Evolutionary conservation across 2,329 filamentous ascomycete genomes (phyloP).

Genomic region (Neurospora crassa): DNA sequence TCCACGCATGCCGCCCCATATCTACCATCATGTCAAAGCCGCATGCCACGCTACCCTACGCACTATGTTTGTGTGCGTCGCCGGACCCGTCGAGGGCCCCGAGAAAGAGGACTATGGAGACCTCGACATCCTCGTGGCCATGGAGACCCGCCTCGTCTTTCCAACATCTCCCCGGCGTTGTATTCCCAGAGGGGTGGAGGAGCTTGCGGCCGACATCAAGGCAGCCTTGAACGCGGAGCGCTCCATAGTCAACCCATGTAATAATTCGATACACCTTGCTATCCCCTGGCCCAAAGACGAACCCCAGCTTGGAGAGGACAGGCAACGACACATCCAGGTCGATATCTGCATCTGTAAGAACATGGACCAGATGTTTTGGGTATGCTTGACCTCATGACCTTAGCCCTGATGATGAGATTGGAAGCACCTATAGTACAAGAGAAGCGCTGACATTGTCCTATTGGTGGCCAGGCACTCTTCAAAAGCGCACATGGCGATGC

Average conservation of each 20-base stretch:
- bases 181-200: slow-evolving; percentile 1
- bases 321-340: slow-evolving; percentile 49
- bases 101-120: slow-evolving; percentile 62
- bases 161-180: slow-evolving; percentile 1
- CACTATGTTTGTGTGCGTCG: slow-evolving; percentile 43
- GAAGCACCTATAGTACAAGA: not conserved
- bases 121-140: slow-evolving; percentile 56
- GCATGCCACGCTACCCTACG: slow-evolving; percentile 37
- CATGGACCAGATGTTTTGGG: slow-evolving; percentile 44
- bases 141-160: slow-evolving; percentile 13
- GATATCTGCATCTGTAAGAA: slow-evolving; percentile 51
- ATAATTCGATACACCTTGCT: slow-evolving; percentile 36
- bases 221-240: slow-evolving; percentile 36
- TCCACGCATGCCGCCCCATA: slow-evolving; percentile 51
- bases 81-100: slow-evolving; percentile 57
- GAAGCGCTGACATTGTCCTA: not conserved
- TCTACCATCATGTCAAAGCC: slow-evolving; percentile 45
- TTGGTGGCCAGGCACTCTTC: slow-evolving; percentile 36
- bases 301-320: not conserved
- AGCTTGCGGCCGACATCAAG: slow-evolving; percentile 23
- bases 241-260: slow-evolving; percentile 20
- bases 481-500: slow-evolving; percentile 63
- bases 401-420: not conserved
- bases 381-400: slow-evolving; percentile 3
- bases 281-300: slow-evolving; percentile 39